Base-by-base conservation (phyloP, 805 yeast genomes). In the Kregervanrija pseudodelftensis region DNA sequence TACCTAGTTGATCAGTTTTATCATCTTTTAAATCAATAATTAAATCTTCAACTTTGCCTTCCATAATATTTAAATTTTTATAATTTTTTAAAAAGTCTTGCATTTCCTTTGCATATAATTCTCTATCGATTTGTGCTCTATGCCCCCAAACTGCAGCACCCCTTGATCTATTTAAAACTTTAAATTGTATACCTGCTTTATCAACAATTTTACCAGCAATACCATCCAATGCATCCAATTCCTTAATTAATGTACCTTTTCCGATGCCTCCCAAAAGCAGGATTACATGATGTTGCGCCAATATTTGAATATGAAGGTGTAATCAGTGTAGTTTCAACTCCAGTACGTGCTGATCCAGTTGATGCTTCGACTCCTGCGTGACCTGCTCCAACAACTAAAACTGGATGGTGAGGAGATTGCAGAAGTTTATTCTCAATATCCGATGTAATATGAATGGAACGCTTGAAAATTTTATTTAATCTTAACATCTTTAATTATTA, bases 101-200 rank as follows among this genome's bases (percentile, higher is more conserved):
- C 97, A 93, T 89, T 56, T 85, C 89, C 12, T 61, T 57, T 54
- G 83, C 66, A 60, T 93, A 93, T 2, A 91, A 72, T 38, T 77
- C 68, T 51, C 99, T 70, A 63, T 93, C 99, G 30, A 93, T 91
- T 65, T 93, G 99, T 1, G 96, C 96, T 48, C 99, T 67, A 8
- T 96, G 97, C 0, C 99, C 98, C 87, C 97, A 95, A 2, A 91
- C 98, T 0, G 99, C 99, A 0, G 95, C 85, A 2, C 99, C 99
- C 51, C 88, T 77, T 1, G 95, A 83, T 39, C 82, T 72, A 61
- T 93, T 93, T 50, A 93, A 69, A 49, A 87, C 80, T 57, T 87
- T 88, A 65, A 82, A 93, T 61, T 90, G 96, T 30, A 90, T 85
- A 0, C 98, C 99, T 0, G 98, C 95, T 54, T 74, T 70, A 65